phyloP scores from a whole-genome alignment of 2,329 filamentous ascomycete genomes.

The Diaporthe citriasiana region DNA sequence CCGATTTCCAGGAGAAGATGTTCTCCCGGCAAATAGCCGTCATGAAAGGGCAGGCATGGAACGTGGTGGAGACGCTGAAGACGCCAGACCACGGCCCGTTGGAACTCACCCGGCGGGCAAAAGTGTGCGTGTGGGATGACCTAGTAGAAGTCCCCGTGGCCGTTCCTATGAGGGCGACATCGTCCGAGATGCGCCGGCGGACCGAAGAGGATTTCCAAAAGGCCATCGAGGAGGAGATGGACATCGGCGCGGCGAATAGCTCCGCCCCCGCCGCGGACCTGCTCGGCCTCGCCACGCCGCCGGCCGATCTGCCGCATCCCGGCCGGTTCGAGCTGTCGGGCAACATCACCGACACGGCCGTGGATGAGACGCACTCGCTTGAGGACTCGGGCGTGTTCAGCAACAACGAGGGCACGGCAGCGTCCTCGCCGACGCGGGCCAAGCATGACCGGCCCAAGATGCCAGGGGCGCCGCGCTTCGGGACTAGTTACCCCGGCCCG shows the following conservation, averaged over 20 bases:
- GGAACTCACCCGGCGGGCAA: slow-evolving; percentile 88
- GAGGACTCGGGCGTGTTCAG: slow-evolving; percentile 48
- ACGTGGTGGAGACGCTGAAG: slow-evolving; percentile 97
- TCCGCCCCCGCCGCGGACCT: slow-evolving; percentile 74
- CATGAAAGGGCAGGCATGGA: slow-evolving; percentile 99
- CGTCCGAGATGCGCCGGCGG: slow-evolving; percentile 84
- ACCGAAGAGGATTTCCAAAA: slow-evolving; percentile 61
- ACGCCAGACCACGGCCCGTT: slow-evolving; percentile 91
- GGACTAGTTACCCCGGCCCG: slow-evolving; percentile 58
- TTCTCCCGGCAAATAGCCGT: slow-evolving; percentile 98
- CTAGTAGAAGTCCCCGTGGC: slow-evolving; percentile 95
- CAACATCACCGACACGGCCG: slow-evolving; percentile 58
- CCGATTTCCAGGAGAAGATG: slow-evolving; percentile 98
- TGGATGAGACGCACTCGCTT: slow-evolving; percentile 54
- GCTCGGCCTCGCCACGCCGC: slow-evolving; percentile 74
- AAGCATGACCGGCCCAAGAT: slow-evolving; percentile 44
- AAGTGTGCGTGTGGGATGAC: slow-evolving; percentile 98
- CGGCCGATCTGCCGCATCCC: slow-evolving; percentile 78
- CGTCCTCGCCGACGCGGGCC: slow-evolving; percentile 39
- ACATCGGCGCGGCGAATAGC: slow-evolving; percentile 82
- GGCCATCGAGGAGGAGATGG: slow-evolving; percentile 86
- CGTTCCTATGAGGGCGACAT: slow-evolving; percentile 87
- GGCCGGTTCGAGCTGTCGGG: slow-evolving; percentile 78
- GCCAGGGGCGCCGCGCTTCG: slow-evolving; percentile 42
- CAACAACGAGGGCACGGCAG: slow-evolving; percentile 38